phyloP scores from a whole-genome alignment of 192 early-diverging fungal genomes.

The Linnemannia elongata region DNA sequence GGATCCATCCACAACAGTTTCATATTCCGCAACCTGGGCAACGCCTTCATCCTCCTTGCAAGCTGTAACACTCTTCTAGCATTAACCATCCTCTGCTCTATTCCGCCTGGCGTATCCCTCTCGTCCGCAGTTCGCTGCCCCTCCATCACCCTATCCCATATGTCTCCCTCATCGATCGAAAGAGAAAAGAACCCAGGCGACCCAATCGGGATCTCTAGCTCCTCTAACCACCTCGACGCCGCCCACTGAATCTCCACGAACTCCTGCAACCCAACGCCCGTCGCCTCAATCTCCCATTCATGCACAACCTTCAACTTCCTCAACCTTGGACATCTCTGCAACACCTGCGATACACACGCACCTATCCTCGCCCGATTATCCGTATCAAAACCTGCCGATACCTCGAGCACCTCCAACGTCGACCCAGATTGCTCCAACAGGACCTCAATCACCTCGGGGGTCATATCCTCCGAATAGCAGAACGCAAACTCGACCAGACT shows the following conservation, averaged over 20 bases:
- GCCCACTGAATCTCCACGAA: neutral
- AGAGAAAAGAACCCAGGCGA: neutral
- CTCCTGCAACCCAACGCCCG: neutral
- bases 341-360: neutral
- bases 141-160: neutral
- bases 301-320: neutral
- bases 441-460: neutral
- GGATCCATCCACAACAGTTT: neutral
- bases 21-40: neutral
- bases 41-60: neutral
- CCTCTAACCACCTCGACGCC: neutral
- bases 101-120: neutral
- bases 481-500: neutral
- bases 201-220: neutral
- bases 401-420: neutral
- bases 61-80: neutral
- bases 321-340: neutral
- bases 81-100: neutral
- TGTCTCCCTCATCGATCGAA: neutral
- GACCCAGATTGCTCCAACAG: neutral
- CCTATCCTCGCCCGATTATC: constrained; percentile 1
- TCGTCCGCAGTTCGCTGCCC: neutral
- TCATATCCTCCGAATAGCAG: neutral
- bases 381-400: neutral
- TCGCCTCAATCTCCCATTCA: constrained; percentile 4